Conservation (phyloP, 208 protist genomes). For the Blastocrithidia nonstop region DNA sequence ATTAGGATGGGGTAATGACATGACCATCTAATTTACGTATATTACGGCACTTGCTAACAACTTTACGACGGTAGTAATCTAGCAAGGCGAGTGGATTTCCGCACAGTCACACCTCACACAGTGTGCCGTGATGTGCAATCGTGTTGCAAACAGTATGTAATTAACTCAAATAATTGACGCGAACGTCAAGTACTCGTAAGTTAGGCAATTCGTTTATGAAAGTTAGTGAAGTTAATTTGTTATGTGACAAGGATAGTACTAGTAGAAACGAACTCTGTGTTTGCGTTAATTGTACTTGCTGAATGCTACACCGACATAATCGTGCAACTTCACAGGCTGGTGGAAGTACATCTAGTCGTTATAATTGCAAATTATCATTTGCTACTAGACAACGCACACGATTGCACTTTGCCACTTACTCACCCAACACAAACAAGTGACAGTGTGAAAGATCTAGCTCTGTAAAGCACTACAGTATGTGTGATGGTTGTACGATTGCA, state of each 20-base stretch:
- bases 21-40: constrained; percentile 41
- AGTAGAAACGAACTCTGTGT: constrained; percentile 11
- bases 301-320: constrained; percentile 31
- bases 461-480: constrained; percentile 19
- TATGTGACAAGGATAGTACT: constrained; percentile 47
- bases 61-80: constrained; percentile 31
- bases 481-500: neutral
- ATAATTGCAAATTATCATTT: constrained; percentile 34
- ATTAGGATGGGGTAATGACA: no score
- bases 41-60: constrained; percentile 23
- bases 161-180: constrained; percentile 36
- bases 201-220: constrained; percentile 35
- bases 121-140: constrained; percentile 14
- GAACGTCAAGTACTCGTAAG: constrained; percentile 48
- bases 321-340: constrained; percentile 26
- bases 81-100: constrained; percentile 56
- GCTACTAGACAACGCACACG: constrained; percentile 28
- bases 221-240: constrained; percentile 16
- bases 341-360: constrained; percentile 28
- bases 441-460: constrained; percentile 33
- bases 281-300: neutral
- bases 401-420: constrained; percentile 24
- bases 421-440: constrained; percentile 12
- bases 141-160: constrained; percentile 15
- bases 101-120: constrained; percentile 40